Evolutionary conservation across 1,139 yeast species (phyloP).

Genomic region (Yamadazyma trypodendri): DNA sequence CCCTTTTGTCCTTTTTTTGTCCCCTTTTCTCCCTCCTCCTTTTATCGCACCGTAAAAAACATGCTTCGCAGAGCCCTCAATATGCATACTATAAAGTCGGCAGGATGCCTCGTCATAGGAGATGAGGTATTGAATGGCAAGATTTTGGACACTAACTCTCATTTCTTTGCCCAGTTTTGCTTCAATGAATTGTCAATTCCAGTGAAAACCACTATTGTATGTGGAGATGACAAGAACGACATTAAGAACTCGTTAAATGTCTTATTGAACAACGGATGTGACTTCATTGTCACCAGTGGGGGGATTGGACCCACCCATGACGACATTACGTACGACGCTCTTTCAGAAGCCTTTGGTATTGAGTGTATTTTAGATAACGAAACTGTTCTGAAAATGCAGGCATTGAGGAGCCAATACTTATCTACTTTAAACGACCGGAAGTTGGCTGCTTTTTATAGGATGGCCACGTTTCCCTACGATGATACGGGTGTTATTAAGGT

Average conservation of each 20-base stretch:
- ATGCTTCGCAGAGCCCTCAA: background rate
- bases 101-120: constrained; percentile 66
- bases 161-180: constrained; percentile 67
- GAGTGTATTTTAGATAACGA: constrained; percentile 53
- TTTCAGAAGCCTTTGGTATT: constrained; percentile 61
- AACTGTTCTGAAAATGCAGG: constrained; percentile 60
- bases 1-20: too few relatives aligned
- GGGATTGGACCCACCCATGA: constrained; percentile 91
- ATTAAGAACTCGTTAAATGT: constrained; percentile 53
- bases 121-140: constrained; percentile 90
- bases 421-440: constrained; percentile 43
- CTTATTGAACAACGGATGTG: constrained; percentile 49
- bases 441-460: constrained; percentile 59
- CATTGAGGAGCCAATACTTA: constrained; percentile 42
- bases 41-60: too few relatives aligned
- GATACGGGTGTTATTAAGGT: constrained; percentile 41
- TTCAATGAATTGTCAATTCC: constrained; percentile 53
- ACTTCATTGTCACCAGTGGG: constrained; percentile 76
- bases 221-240: constrained; percentile 73
- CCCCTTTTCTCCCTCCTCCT: too few relatives aligned
- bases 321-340: constrained; percentile 74
- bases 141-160: constrained; percentile 75
- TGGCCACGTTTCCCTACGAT: constrained; percentile 70
- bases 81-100: constrained; percentile 19
- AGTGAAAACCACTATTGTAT: constrained; percentile 62